Evolutionary conservation across 2,329 filamentous ascomycete genomes (phyloP).

Genomic region (Dactylonectria estremocensis): DNA sequence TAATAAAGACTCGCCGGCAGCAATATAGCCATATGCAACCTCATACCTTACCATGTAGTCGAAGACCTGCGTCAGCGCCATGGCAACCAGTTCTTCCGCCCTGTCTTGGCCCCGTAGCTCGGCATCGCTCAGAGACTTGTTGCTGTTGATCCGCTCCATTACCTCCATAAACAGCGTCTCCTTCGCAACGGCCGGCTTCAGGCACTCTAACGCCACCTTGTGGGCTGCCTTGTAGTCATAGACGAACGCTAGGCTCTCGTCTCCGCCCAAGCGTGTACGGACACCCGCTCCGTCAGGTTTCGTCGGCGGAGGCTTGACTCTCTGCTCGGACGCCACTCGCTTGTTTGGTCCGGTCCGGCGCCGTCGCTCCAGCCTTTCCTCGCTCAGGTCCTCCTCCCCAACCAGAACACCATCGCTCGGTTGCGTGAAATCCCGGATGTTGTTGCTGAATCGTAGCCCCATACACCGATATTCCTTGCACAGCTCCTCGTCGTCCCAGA

Average conservation of each 20-base stretch:
- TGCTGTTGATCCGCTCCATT: slow-evolving; percentile 18
- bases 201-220: slow-evolving; percentile 17
- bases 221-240: slow-evolving; percentile 34
- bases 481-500: slow-evolving; percentile 26
- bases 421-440: slow-evolving; percentile 26
- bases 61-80: slow-evolving; percentile 40
- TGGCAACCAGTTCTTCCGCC: slow-evolving; percentile 34
- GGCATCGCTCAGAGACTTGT: slow-evolving; percentile 15
- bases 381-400: slow-evolving; percentile 15
- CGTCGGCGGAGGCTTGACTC: slow-evolving; percentile 22
- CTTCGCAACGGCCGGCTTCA: slow-evolving; percentile 21
- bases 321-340: slow-evolving; percentile 28
- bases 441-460: slow-evolving; percentile 32
- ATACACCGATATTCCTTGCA: slow-evolving; percentile 20
- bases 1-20: slow-evolving; percentile 44
- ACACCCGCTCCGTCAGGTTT: too few species aligned
- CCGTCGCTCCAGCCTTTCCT: slow-evolving; percentile 6
- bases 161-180: slow-evolving; percentile 34
- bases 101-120: slow-evolving; percentile 1
- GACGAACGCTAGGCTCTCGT: slow-evolving; percentile 24
- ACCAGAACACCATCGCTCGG: slow-evolving; percentile 18
- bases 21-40: slow-evolving; percentile 46
- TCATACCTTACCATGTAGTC: slow-evolving; percentile 40
- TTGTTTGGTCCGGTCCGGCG: slow-evolving; percentile 29
- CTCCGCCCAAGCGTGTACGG: slow-evolving; percentile 22